Evolutionary conservation across 2,329 filamentous ascomycete species (phyloP).

Genomic region (Thermochaetoides dissita): DNA sequence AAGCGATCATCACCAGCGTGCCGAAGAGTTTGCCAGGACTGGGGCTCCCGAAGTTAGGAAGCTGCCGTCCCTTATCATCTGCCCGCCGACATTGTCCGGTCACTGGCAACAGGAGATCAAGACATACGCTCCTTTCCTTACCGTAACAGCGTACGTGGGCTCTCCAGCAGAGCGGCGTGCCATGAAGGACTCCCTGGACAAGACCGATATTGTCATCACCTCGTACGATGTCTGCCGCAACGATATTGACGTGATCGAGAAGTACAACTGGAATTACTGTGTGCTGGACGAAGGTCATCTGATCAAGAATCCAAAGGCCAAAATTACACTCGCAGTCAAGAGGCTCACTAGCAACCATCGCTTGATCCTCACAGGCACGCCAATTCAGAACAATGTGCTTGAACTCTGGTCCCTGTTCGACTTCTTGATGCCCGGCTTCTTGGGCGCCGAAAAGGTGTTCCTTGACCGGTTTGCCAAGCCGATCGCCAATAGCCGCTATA

Average conservation of each 20-base stretch:
- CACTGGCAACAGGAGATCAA: conserved; percentile 99
- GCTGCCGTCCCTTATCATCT: conserved; percentile 85
- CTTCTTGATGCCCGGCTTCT: conserved; percentile 96
- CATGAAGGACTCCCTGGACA: conserved; percentile 53
- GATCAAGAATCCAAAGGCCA: conserved; percentile 97
- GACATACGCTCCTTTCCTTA: conserved; percentile 87
- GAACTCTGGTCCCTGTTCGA: conserved; percentile 97
- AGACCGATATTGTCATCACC: conserved; percentile 87
- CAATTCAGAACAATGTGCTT: conserved; percentile 94
- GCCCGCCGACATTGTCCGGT: conserved; percentile 86
- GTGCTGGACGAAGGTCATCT: conserved; percentile 94
- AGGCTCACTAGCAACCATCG: conserved; percentile 80
- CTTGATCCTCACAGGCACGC: conserved; percentile 88
- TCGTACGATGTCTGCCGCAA: conserved; percentile 98
- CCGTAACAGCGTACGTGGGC: conserved; percentile 80
- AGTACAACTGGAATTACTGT: conserved; percentile 91
- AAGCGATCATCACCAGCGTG: conserved; percentile 87
- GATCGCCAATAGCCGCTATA: conserved; percentile 85
- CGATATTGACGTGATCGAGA: conserved; percentile 70
- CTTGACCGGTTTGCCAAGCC: conserved; percentile 89
- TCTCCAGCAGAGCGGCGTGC: conserved; percentile 66
- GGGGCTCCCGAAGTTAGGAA: conserved; percentile 62
- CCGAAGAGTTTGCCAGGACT: conserved; percentile 78
- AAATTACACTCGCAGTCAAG: conserved; percentile 89
- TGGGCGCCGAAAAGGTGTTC: conserved; percentile 91